Base-by-base conservation (phyloP, 2,329 filamentous ascomycete species). In the Simplicillium sp. region DNA sequence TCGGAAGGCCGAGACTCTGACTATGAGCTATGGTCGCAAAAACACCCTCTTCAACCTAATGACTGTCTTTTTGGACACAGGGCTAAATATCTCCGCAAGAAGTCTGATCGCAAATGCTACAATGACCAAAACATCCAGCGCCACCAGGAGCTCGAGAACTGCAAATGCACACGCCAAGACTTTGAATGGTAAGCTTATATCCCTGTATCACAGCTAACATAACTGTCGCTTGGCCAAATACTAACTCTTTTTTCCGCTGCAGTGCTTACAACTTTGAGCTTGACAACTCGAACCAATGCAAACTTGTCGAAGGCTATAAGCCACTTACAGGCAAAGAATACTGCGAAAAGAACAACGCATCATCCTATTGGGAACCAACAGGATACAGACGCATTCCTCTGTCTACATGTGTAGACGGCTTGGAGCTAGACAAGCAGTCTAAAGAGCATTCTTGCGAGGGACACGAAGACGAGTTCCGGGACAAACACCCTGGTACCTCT, bases 241-340 rank as follows among this genome's bases (percentile, higher is more conserved):
- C 60, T 64, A 50, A 64, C 48, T 6, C 16, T 25, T 13, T 29
- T 34, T 15, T 7, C 20, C 49, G 9, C 20, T 25, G 6, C 20
- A 92, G 87, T 64, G 90, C 94, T 58, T 98, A 87, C 71, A 98
- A 98, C 62, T 98, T 78, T 61, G 82, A 97, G 58, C 77, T 84
- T 36, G 77, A 85, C 59, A 73, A 67, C 20, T 84, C 89, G 54
- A 83, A 84, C 37, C 78, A 83, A 46, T 98, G 92, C 64, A 62
- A 61, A 5, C 76, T 94, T 11, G 87, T 97, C 2, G 61, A 73
- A 1, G 90, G 90, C 12, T 75, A 88, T 33, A 48, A 73, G 9
- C 81, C 85, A 11, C 54, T 72, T 11, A 64, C 70, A 25, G 67
- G 66, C 8, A 54, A 64, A 43, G 62, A 71, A 44, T 71, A 66